Evolutionary conservation across 495 filamentous ascomycete species (phyloP).

Genomic region (Sordaria brevicollis): DNA sequence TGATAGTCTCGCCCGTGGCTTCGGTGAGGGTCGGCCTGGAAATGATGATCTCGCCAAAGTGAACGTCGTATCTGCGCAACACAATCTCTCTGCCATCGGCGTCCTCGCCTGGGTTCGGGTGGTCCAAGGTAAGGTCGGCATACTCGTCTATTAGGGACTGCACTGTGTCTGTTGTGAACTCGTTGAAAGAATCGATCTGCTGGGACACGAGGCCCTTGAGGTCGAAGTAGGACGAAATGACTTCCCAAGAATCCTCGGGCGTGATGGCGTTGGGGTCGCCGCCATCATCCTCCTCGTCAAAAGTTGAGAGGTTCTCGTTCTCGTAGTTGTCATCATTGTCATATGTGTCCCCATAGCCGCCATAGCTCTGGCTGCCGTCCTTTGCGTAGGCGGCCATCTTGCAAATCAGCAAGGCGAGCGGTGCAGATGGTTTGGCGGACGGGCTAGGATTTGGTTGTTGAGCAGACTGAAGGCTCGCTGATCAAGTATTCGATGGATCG

Average conservation of each 20-base stretch:
- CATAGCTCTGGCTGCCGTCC: conserved; percentile 7
- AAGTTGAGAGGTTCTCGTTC: conserved; percentile 54
- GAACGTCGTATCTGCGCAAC: conserved; percentile 83
- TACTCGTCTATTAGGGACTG: conserved; percentile 88
- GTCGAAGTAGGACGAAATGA: conserved; percentile 95
- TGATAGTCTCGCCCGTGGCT: conserved; percentile 73
- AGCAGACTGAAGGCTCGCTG: neutral
- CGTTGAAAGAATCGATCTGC: conserved; percentile 96
- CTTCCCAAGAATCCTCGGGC: conserved; percentile 94
- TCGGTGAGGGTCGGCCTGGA: conserved; percentile 82
- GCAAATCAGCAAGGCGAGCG: neutral
- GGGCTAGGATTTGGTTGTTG: neutral
- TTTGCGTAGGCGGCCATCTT: conserved; percentile 19
- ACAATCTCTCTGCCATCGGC: conserved; percentile 63
- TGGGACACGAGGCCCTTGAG: conserved; percentile 91
- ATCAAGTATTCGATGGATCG: neutral
- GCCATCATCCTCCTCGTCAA: conserved; percentile 58
- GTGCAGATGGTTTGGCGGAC: neutral
- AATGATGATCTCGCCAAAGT: conserved; percentile 77
- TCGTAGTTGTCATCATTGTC: conserved; percentile 36
- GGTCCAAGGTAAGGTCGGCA: conserved; percentile 76
- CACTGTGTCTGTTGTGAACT: conserved; percentile 86
- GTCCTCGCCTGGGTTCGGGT: conserved; percentile 64
- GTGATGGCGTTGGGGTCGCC: conserved; percentile 79
- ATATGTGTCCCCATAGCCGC: conserved; percentile 21